Base-by-base conservation (phyloP, 2,329 filamentous ascomycete genomes). In the Aspergillus aculeatinus region DNA sequence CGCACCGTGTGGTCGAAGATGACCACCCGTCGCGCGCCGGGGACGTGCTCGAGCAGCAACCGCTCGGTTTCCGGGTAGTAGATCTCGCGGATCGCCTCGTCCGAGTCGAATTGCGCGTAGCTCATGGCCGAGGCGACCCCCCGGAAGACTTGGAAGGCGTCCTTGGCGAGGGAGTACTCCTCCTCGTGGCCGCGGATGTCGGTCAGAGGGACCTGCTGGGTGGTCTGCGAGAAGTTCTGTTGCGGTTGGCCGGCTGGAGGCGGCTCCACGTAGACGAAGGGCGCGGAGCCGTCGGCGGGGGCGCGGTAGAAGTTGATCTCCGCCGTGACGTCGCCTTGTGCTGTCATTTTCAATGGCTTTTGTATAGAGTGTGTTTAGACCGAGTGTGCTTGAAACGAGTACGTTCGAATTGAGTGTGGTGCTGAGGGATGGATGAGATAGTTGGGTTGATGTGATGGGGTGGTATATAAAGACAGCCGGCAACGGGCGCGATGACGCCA, bases 1-100 rank as follows among this genome's bases (percentile, higher is more conserved):
- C 92, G 89, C 73, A 96, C 86, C 7, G 92, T 96, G 79, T 96
- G 90, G 80, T 96, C 92, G 77, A 96, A 96, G 71, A 96, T 79
- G 66, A 91, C 80, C 31, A 96, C 80, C 4, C 83, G 82, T 59
- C 84, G 82, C 27, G 85, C 83, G 56, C 89, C 90, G 0, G 88
- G 87, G 16, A 96, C 81, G 59, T 85, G 76, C 14, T 85, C 78
- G 2, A 92, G 78, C 0, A 97, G 79, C 27, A 96, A 79, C 52
- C 82, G 74, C 76, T 93, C 89, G 9, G 96, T 85, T 72, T 96
- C 92, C 0, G 91, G 89, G 79, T 97, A 97, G 81, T 96, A 97
- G 57, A 86, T 82, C 1, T 77, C 69, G 69, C 84, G 78, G 75
- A 97, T 85, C 11, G 81, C 84, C 68, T 92, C 89, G 72, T 90